Evolutionary conservation across 495 filamentous ascomycete species (phyloP).

Genomic region (Trichoderma reesei): DNA sequence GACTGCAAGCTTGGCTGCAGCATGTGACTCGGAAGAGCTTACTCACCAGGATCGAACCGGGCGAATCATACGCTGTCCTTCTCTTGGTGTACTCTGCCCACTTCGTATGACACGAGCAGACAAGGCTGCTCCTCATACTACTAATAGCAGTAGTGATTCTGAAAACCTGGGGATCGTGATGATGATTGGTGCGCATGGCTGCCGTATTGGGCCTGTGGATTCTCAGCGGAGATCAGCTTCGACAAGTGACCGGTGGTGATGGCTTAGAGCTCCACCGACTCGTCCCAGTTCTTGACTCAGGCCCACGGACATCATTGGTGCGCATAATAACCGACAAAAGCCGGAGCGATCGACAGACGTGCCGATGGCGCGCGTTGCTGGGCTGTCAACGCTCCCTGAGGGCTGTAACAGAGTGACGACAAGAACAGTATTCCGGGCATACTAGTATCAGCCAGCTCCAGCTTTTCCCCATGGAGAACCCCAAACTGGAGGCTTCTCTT

Average conservation of each 20-base stretch:
- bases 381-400: not conserved
- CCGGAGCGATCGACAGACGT: not conserved
- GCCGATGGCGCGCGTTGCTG: not conserved
- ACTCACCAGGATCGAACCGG: no score
- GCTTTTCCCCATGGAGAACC: not conserved
- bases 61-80: no score
- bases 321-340: not conserved
- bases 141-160: no score
- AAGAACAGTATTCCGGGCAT: no score
- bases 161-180: not conserved
- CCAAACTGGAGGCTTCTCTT: not conserved
- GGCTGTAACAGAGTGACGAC: no score
- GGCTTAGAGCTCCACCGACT: not conserved
- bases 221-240: not conserved
- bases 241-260: not conserved
- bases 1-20: no score
- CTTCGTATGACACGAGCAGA: not conserved
- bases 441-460: not conserved
- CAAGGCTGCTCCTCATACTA: not conserved
- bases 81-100: no score
- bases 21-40: no score
- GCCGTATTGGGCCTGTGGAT: not conserved
- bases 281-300: not conserved
- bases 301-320: not conserved
- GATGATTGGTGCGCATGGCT: not conserved